phyloP scores from a whole-genome alignment of 345 rosid species.

The Cardamine chenopodiifolia region DNA sequence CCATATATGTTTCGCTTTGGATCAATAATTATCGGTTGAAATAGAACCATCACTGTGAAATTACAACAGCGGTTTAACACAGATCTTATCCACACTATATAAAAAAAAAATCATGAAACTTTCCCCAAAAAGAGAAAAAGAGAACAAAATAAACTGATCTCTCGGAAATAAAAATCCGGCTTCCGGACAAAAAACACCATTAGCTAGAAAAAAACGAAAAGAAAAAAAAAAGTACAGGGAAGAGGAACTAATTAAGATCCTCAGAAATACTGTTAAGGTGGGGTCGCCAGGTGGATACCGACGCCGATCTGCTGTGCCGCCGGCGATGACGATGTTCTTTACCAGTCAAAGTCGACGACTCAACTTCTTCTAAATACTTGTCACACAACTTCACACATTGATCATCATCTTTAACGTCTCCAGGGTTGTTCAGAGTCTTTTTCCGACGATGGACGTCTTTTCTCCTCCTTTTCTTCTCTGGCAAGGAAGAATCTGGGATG shows the following conservation, averaged over 20 bases:
- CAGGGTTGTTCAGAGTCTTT: not conserved
- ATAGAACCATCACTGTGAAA: constrained; percentile 10
- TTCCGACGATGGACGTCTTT: constrained; percentile 17
- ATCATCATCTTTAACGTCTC: constrained; percentile 12
- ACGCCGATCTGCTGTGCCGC: constrained; percentile 54
- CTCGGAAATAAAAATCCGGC: constrained; percentile 39
- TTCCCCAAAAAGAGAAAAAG: not conserved
- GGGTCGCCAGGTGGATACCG: constrained; percentile 69
- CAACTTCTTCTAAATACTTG: constrained; percentile 36
- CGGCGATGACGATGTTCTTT: constrained; percentile 57
- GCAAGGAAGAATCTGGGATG: constrained; percentile 67
- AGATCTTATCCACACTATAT: constrained; percentile 28
- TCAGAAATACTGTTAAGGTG: constrained; percentile 77
- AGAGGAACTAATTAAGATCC: constrained; percentile 46
- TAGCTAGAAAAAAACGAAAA: constrained; percentile 29
- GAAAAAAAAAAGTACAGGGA: not conserved
- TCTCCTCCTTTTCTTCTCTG: constrained; percentile 50
- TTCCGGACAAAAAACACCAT: constrained; percentile 40
- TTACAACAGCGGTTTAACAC: constrained; percentile 31
- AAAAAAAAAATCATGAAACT: not conserved
- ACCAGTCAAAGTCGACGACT: constrained; percentile 9
- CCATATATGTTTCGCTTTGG: not conserved
- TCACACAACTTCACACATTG: constrained; percentile 41
- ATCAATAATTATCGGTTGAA: not conserved
- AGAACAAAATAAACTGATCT: constrained; percentile 4